A percentile compares a stretch with the other conserved stretches of the same genome.
Evolutionary conservation across 2,329 filamentous ascomycete genomes (phyloP).

Genomic region (Hymenoscyphus scutula): DNA sequence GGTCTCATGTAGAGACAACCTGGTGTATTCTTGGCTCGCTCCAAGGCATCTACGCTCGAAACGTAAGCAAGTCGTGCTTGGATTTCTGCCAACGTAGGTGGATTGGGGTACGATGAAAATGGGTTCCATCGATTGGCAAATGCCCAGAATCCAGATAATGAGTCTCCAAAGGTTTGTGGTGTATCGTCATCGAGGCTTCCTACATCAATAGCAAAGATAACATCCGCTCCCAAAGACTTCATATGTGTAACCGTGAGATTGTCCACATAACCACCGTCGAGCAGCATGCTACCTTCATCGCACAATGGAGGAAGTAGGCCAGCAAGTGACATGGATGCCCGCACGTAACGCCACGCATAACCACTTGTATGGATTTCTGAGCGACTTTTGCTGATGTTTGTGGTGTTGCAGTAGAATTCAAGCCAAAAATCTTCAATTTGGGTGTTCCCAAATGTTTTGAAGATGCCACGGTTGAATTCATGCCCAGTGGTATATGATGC

Average conservation of each 20-base stretch:
- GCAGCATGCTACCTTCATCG: conserved; percentile 93
- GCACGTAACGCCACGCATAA: conserved; percentile 95
- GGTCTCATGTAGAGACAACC: conserved; percentile 97
- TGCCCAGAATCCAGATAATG: conserved; percentile 91
- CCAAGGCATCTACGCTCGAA: conserved; percentile 88
- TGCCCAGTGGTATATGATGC: conserved; percentile 97
- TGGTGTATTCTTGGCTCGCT: conserved; percentile 84
- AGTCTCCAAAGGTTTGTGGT: conserved; percentile 90
- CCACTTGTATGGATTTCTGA: conserved; percentile 92
- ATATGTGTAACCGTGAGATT: conserved; percentile 96
- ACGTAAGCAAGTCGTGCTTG: conserved; percentile 94
- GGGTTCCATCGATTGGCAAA: conserved; percentile 97
- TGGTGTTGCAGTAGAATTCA: conserved; percentile 98
- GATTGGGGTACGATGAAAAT: conserved; percentile 83
- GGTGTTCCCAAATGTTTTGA: conserved; percentile 94
- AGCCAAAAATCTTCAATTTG: conserved; percentile 99
- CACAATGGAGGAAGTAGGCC: conserved; percentile 90
- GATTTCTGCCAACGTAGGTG: conserved; percentile 92
- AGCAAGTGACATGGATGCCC: conserved; percentile 94
- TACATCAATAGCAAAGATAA: conserved; percentile 95
- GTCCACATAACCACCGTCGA: conserved; percentile 96
- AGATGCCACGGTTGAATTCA: conserved; percentile 98
- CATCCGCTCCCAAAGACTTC: conserved; percentile 88
- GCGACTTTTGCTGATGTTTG: conserved; percentile 93
- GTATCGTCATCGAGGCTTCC: conserved; percentile 88